Evolutionary conservation across 768 basidiomycete genomes (phyloP).

Genomic region (Candolleomyces aberdarensis): DNA sequence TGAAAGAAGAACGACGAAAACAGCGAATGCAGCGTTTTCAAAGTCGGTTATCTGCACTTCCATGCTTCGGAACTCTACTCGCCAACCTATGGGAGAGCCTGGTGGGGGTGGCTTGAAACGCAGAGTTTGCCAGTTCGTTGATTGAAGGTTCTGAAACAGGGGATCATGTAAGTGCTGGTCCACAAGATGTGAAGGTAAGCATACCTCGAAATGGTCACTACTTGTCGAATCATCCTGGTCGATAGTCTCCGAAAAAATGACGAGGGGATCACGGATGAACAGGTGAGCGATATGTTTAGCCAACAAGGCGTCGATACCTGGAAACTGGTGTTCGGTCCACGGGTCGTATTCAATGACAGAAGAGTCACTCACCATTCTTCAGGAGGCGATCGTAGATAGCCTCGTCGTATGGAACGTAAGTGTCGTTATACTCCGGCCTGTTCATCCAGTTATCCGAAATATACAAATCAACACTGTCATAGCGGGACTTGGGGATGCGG

Average conservation of each 20-base stretch:
- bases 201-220: constrained; percentile 94
- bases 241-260: constrained; percentile 91
- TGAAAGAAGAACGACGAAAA: constrained; percentile 93
- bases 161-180: neutral
- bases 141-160: constrained; percentile 85
- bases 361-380: constrained; percentile 60
- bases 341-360: neutral
- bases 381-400: constrained; percentile 69
- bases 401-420: constrained; percentile 72
- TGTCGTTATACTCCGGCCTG: constrained; percentile 94
- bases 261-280: constrained; percentile 96
- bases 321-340: neutral
- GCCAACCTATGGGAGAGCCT: constrained; percentile 91
- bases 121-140: constrained; percentile 99
- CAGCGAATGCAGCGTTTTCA: constrained; percentile 95
- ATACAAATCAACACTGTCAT: constrained; percentile 94
- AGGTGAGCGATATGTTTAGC: constrained; percentile 93
- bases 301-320: constrained; percentile 83
- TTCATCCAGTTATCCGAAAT: constrained; percentile 85
- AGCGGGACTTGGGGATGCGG: constrained; percentile 92
- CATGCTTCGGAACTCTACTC: constrained; percentile 98
- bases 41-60: constrained; percentile 99
- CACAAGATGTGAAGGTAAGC: constrained; percentile 6
- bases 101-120: constrained; percentile 98
- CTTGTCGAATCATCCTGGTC: constrained; percentile 86